phyloP scores from a whole-genome alignment of 768 basidiomycete genomes.

The Royoungia palumana region DNA sequence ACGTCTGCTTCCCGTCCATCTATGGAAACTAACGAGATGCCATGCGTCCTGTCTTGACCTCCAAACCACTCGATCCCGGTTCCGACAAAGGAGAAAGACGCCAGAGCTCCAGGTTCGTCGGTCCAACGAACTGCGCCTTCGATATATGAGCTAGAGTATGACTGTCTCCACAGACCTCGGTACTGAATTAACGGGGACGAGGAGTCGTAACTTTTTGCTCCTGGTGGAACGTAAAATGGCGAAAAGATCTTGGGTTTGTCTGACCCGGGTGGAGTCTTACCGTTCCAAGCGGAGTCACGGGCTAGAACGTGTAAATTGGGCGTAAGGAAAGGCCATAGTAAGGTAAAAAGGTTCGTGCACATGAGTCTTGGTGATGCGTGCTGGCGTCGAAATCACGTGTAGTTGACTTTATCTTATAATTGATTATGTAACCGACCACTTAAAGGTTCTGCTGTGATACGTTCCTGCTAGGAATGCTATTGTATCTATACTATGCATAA shows the following conservation, averaged over 20 bases:
- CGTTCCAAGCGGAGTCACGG: slow-evolving; percentile 65
- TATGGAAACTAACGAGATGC: slow-evolving; percentile 53
- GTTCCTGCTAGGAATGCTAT: slow-evolving; percentile 26
- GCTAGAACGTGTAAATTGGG: slow-evolving; percentile 7
- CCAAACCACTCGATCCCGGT: slow-evolving; percentile 82
- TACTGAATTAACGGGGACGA: slow-evolving; percentile 64
- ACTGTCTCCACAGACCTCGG: slow-evolving; percentile 55
- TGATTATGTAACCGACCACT: too few species aligned
- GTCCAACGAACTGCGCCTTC: slow-evolving; percentile 52
- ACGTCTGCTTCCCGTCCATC: slow-evolving; percentile 47
- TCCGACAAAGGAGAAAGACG: slow-evolving; percentile 62
- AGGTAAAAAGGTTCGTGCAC: not conserved
- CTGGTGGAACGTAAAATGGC: slow-evolving; percentile 72
- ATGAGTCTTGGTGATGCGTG: slow-evolving; percentile 5
- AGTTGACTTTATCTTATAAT: slow-evolving; percentile 9
- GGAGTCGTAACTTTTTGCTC: slow-evolving; percentile 69
- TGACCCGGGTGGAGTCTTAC: slow-evolving; percentile 49
- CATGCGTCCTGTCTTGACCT: slow-evolving; percentile 49
- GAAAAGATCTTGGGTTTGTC: slow-evolving; percentile 46
- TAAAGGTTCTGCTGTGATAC: too few species aligned
- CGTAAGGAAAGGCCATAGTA: slow-evolving; percentile 4
- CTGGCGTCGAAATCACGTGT: slow-evolving; percentile 26
- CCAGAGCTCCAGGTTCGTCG: slow-evolving; percentile 43
- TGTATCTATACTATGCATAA: slow-evolving; percentile 33
- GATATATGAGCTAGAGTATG: slow-evolving; percentile 50